These are phyloP conservation scores for Ceriops decandra DNA, from an alignment of 345 rosid species.

Conservation along the genomic window DNA sequence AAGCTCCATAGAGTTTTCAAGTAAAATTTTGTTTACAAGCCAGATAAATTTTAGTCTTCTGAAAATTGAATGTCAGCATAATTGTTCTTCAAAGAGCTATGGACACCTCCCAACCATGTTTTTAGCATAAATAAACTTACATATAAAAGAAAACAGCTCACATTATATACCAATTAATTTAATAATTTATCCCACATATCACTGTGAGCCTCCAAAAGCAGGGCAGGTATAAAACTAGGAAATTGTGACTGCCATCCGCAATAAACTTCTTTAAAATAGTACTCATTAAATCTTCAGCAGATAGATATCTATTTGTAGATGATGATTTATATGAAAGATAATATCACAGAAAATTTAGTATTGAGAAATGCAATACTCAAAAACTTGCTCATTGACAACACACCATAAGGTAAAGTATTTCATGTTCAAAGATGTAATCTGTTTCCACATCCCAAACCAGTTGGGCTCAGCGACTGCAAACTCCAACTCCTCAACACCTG, in stretches of 20 bases:
- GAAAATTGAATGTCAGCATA: too few relatives aligned
- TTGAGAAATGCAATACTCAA: neutral
- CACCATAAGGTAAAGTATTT: slow-evolving; percentile 61
- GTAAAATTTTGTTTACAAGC: too few relatives aligned
- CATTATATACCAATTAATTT: neutral
- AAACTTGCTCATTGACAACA: slow-evolving; percentile 50
- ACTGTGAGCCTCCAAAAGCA: neutral
- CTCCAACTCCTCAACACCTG: slow-evolving; percentile 81
- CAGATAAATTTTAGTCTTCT: neutral
- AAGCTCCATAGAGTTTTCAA: too few relatives aligned
- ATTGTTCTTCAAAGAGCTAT: too few relatives aligned
- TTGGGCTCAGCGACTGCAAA: slow-evolving; percentile 54
- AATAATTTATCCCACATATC: neutral
- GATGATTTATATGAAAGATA: neutral
- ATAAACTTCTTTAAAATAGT: neutral
- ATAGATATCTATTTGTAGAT: neutral
- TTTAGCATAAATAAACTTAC: neutral
- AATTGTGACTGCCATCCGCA: neutral
- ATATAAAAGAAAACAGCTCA: slow-evolving; percentile 3
- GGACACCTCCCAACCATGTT: too few relatives aligned
- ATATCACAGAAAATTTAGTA: neutral
- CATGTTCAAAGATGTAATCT: slow-evolving; percentile 53
- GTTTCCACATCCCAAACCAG: slow-evolving; percentile 69
- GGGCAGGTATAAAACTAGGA: too few relatives aligned
- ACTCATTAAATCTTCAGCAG: neutral